A percentile compares a stretch with the other conserved stretches of the same genome.
Evolutionary conservation across 1,284 basidiomycete species (phyloP).

Genomic region (Leccinum pachyderme): DNA sequence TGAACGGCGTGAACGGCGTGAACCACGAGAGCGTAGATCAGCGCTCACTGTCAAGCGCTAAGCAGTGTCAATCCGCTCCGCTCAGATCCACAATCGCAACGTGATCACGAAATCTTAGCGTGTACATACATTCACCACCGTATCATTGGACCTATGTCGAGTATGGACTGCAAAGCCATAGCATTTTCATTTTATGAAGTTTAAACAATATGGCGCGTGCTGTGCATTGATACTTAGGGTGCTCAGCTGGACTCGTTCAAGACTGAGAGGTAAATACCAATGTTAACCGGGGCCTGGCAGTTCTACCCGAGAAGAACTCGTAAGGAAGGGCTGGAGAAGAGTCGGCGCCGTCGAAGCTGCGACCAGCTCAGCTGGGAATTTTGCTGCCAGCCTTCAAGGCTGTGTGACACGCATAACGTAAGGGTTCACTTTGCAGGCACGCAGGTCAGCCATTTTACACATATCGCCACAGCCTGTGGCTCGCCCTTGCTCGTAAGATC

Average conservation of each 20-base stretch:
- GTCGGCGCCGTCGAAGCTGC: slow-evolving; percentile 22
- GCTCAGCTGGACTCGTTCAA: background rate
- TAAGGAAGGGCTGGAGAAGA: background rate
- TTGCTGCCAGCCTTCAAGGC: background rate
- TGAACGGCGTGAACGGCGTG: slow-evolving; percentile 11
- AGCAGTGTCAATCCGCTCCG: background rate
- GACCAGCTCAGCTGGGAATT: background rate
- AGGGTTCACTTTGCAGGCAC: background rate
- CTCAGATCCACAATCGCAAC: slow-evolving; percentile 7
- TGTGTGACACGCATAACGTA: background rate
- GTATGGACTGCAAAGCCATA: background rate
- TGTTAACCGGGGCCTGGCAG: background rate
- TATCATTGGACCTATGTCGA: slow-evolving; percentile 6
- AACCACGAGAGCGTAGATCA: slow-evolving; percentile 7
- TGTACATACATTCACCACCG: background rate
- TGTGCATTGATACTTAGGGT: background rate
- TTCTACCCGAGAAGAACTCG: background rate
- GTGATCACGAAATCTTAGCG: slow-evolving; percentile 1
- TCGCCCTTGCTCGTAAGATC: background rate
- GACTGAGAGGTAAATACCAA: background rate
- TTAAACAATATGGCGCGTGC: background rate
- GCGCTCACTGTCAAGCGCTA: slow-evolving; percentile 1
- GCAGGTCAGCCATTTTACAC: background rate
- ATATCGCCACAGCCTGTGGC: background rate
- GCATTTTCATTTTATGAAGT: background rate